Conservation (phyloP, 352 stramenopile species). For the Sclerospora graminicola region DNA sequence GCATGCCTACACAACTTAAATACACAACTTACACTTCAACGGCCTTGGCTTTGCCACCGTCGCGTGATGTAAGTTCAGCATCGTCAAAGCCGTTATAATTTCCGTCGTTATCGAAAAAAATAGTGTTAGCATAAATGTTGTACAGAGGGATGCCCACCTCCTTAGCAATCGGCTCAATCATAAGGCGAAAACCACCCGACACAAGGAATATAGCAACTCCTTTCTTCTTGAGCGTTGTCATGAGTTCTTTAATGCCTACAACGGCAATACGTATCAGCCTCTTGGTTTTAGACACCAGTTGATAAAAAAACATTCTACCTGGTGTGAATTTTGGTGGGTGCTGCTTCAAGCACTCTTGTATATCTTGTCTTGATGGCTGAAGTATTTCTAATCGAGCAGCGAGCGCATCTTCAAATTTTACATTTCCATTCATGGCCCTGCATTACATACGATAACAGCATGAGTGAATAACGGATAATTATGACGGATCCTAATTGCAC, state of each 20-base stretch:
- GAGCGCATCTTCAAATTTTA: slow-evolving; percentile 98
- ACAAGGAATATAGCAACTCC: slow-evolving; percentile 95
- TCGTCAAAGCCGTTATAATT: slow-evolving; percentile 92
- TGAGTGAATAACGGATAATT: background rate
- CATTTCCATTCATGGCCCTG: slow-evolving; percentile 95
- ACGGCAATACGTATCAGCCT: background rate
- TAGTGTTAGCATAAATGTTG: slow-evolving; percentile 97
- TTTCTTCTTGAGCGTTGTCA: slow-evolving; percentile 83
- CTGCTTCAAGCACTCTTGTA: slow-evolving; percentile 85
- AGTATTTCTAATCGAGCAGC: slow-evolving; percentile 93
- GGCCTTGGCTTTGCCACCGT: slow-evolving; percentile 70
- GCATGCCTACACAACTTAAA: no score
- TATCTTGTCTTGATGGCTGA: slow-evolving; percentile 82
- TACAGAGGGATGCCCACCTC: slow-evolving; percentile 68
- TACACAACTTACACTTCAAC: slow-evolving; percentile 49
- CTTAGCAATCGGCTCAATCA: slow-evolving; percentile 96
- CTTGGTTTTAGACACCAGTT: background rate
- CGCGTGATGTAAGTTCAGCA: slow-evolving; percentile 88
- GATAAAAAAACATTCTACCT: slow-evolving; percentile 16
- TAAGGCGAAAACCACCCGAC: slow-evolving; percentile 96
- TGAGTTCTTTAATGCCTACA: slow-evolving; percentile 80
- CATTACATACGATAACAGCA: slow-evolving; percentile 2
- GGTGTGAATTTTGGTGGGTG: slow-evolving; percentile 87
- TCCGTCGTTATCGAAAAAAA: slow-evolving; percentile 88
- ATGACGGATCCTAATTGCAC: background rate